Evolutionary conservation across 1,284 basidiomycete species (phyloP), one percentile per base, ranked within the genome.

Genomic region (Moniliophthora roreri): DNA sequence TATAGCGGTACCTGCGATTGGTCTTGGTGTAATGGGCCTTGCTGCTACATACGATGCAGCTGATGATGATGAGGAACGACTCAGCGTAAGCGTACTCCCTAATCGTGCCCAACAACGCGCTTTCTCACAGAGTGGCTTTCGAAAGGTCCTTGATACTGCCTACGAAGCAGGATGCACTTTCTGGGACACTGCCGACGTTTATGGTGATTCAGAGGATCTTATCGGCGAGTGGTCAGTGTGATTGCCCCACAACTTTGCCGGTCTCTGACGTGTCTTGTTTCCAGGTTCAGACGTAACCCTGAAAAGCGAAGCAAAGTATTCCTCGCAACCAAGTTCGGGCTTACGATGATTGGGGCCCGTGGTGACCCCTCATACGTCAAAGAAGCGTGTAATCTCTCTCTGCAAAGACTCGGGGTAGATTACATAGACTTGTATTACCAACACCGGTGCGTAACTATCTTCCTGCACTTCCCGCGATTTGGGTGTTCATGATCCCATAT

Each of bases 381-480:
- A 32, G 50, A 64, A 42, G 61, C 63, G 5, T 53, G 69, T 20
- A 68, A 73, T 20, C 64, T 59, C 49, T 73, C 72, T 1, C 60
- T 78, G 16, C 62, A 68, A 54, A 60, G 65, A 28, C 66, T 78
- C 3, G 65, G 66, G 2, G 56, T 67, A 13, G 65, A 72, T 11
- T 56, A 58, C 37, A 67, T 74, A 51, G 72, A 72, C 48, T 55
- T 71, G n/a, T 69, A 62, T 50, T 74, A 73, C 50, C 52, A 58
- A n/a, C 65, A 68, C 40, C 44, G 56, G 57, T 58, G 41, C 32
- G 46, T n/a, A n/a, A n/a, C n/a, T n/a, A n/a, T 16, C 15, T 50
- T 32, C 8, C 15, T 9, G 15, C 2, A 15, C 13, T 35, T 3
- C 11, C 3, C 9, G 6, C 20, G 10, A 16, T 10, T 24, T 34